phyloP scores from a whole-genome alignment of 306 rosid species.

The Geum urbanum region DNA sequence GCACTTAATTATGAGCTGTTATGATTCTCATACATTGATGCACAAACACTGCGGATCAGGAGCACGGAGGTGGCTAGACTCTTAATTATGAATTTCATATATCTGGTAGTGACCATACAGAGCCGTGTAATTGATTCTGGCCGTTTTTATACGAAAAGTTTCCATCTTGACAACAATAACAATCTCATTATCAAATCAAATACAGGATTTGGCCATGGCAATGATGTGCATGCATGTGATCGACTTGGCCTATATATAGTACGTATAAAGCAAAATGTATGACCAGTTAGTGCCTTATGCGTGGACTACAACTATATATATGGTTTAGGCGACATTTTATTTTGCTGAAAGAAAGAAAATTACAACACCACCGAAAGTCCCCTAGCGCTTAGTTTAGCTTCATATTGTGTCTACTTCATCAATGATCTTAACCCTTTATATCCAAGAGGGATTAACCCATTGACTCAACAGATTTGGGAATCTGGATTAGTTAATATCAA shows the following conservation, averaged over 20 bases:
- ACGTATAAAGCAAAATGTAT: background rate
- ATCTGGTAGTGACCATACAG: background rate
- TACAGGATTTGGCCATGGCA: background rate
- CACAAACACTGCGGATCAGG: background rate
- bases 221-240: conserved; percentile 5
- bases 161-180: background rate
- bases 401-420: too few relatives aligned
- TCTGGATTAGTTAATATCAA: too few relatives aligned
- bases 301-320: background rate
- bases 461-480: too few relatives aligned
- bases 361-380: too few relatives aligned
- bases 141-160: background rate
- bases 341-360: too few relatives aligned
- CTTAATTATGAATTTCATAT: background rate
- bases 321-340: too few relatives aligned
- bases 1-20: background rate
- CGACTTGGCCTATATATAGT: background rate
- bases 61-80: too few relatives aligned
- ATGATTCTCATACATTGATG: background rate
- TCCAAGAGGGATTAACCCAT: too few relatives aligned
- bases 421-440: too few relatives aligned
- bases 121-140: background rate
- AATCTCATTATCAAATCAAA: background rate
- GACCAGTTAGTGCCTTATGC: background rate
- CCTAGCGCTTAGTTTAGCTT: too few relatives aligned